Conservation (phyloP, 306 rosid species). For the Quercus cerris region DNA sequence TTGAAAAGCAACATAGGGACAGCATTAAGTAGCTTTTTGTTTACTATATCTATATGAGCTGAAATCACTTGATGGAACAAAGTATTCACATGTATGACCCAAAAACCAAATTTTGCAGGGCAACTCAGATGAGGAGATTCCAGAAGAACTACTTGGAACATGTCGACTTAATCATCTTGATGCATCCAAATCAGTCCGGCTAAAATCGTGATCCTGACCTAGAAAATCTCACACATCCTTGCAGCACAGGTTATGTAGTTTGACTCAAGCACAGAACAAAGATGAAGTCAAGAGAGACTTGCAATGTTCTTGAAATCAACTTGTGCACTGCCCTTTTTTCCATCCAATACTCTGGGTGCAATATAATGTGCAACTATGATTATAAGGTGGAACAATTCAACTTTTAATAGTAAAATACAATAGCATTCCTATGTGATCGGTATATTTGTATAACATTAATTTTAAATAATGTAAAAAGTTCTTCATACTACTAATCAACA, state of each 20-base stretch:
- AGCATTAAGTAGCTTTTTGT: neutral
- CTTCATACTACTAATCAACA: neutral
- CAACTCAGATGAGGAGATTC: constrained; percentile 78
- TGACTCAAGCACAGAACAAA: constrained; percentile 4
- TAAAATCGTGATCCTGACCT: constrained; percentile 23
- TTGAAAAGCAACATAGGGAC: too few relatives aligned
- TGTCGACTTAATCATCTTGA: constrained; percentile 80
- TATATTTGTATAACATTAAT: neutral
- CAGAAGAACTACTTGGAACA: constrained; percentile 78
- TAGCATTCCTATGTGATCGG: neutral
- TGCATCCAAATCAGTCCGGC: constrained; percentile 51
- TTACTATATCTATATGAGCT: neutral
- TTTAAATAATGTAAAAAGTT: neutral
- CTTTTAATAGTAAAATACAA: neutral
- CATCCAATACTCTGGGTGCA: neutral
- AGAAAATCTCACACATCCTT: neutral
- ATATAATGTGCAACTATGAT: neutral
- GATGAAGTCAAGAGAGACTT: neutral
- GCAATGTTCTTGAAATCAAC: constrained; percentile 5
- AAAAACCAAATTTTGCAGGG: constrained; percentile 41
- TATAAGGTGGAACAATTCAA: neutral
- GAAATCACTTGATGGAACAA: neutral
- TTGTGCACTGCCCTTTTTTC: constrained; percentile 19
- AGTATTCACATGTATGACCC: neutral
- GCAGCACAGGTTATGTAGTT: constrained; percentile 1